Evolutionary conservation across 1,139 yeast species (phyloP), one percentile per base, ranked within the genome.

Genomic region (Tardiomyces digboiensis): DNA sequence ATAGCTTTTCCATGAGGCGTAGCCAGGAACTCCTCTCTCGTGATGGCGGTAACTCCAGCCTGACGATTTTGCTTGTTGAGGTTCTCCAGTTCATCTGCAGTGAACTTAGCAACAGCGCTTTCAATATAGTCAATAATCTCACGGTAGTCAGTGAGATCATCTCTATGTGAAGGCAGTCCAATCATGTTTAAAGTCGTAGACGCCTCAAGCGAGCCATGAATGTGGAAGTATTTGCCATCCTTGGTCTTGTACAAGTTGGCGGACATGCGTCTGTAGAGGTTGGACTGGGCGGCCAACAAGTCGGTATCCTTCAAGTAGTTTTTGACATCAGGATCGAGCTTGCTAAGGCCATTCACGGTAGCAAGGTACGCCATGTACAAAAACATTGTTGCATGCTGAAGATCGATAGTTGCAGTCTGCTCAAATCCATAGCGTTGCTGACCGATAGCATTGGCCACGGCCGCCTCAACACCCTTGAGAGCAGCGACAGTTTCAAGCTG

Each of bases 171-270:
- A 2, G 67, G 68, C 18, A 64, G 52, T 2, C 67, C 68, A 43
- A 64, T 59, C 67, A 64, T 61, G 21, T 60, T 59, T 41, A 64
- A 52, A 16, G 67, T 62, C 0, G 60, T 54, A 3, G 59, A 47
- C 2, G 67, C 65, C 38, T 64, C 65, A 39, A 64, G 51, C 7
- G 66, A 61, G 5, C 68, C 68, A 46, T 64, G 68, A 29, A 64
- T 60, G 44, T 64, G 68, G 44, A 56, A 64, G 47, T 50, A 64
- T 40, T 57, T 54, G 23, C 53, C 49, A 43, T 64, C 68, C 43
- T 62, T 64, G 10, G 68, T 64, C 36, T 56, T 52, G 50, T 64
- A 64, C 38, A 64, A 49, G 45, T 64, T 64, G 20, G 68, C 66
- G 33, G 64, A 53, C 64, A 62, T 57, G 41, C 65, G 52, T 42